A percentile compares a stretch with the other conserved stretches of the same genome.
Evolutionary conservation across 2,329 filamentous ascomycete genomes (phyloP).

Genomic region (Truncatella angustata): DNA sequence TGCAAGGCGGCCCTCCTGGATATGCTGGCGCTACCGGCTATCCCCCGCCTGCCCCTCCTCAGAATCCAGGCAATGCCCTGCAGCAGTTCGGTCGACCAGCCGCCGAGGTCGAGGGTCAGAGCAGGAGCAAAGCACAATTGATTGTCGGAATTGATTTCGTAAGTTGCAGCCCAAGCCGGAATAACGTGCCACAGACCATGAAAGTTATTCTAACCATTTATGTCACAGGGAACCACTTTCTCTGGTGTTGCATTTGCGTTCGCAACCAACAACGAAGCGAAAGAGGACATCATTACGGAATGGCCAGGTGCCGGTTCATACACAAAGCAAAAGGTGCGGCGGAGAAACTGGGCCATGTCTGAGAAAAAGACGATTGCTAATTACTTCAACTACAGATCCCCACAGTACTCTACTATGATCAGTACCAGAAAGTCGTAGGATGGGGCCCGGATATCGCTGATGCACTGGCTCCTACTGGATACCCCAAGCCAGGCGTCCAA

Average conservation of each 20-base stretch:
- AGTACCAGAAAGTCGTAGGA: slow-evolving; percentile 99
- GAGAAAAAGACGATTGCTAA: slow-evolving; percentile 14
- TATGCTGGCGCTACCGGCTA: slow-evolving; percentile 48
- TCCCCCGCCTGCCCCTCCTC: slow-evolving; percentile 41
- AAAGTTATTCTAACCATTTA: slow-evolving; percentile 22
- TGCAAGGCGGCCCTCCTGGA: slow-evolving; percentile 43
- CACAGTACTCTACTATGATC: slow-evolving; percentile 98
- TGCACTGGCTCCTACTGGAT: slow-evolving; percentile 92
- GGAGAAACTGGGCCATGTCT: neutral
- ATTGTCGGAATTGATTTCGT: slow-evolving; percentile 99
- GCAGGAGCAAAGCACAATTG: slow-evolving; percentile 89
- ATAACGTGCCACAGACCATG: neutral
- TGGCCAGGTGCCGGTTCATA: slow-evolving; percentile 98
- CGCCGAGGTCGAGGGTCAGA: slow-evolving; percentile 81
- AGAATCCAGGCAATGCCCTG: slow-evolving; percentile 36
- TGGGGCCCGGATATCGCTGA: slow-evolving; percentile 99
- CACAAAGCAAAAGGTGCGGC: slow-evolving; percentile 90
- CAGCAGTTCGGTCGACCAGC: slow-evolving; percentile 46
- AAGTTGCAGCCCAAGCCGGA: slow-evolving; percentile 33
- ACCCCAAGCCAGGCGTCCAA: slow-evolving; percentile 95
- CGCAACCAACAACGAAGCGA: slow-evolving; percentile 94
- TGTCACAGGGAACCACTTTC: slow-evolving; percentile 83
- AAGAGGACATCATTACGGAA: slow-evolving; percentile 98
- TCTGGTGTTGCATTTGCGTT: slow-evolving; percentile 97
- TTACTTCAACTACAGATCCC: slow-evolving; percentile 66